phyloP scores from a whole-genome alignment of 345 rosid genomes.

The Sonneratia caseolaris region DNA sequence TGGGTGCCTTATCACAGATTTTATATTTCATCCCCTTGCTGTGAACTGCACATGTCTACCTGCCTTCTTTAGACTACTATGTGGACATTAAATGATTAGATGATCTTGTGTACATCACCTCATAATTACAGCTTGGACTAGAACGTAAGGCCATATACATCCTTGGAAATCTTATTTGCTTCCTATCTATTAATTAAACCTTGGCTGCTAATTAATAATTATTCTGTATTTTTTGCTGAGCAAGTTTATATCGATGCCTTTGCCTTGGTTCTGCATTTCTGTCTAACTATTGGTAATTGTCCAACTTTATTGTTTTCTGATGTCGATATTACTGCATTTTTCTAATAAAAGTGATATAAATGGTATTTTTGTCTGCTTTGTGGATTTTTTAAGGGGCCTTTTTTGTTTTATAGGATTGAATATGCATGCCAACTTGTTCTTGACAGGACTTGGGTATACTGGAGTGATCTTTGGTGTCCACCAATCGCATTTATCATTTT shows the following conservation, averaged over 20 bases:
- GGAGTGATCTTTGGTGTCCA: background rate
- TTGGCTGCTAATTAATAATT: background rate
- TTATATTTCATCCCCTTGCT: too few species aligned
- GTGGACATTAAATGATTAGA: background rate
- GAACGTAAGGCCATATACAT: background rate
- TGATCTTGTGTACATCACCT: background rate
- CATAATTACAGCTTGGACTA: background rate
- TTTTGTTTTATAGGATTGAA: too few species aligned
- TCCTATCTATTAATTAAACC: background rate
- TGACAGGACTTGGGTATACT: background rate
- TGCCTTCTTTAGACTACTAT: background rate
- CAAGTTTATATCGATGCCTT: too few species aligned
- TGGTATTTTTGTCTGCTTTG: background rate
- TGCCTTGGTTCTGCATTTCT: too few species aligned
- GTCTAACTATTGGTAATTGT: too few species aligned
- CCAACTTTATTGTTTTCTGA: too few species aligned
- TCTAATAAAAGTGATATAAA: background rate
- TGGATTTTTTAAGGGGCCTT: too few species aligned
- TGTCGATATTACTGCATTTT: background rate
- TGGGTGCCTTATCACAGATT: too few species aligned
- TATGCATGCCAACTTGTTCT: background rate
- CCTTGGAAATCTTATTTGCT: background rate
- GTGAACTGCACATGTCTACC: background rate
- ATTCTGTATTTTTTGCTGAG: background rate
- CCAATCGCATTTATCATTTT: background rate